A percentile compares a stretch with the other conserved stretches of the same genome.
Conservation (phyloP, 2,329 filamentous ascomycete genomes). For the Fusarium liriodendri region DNA sequence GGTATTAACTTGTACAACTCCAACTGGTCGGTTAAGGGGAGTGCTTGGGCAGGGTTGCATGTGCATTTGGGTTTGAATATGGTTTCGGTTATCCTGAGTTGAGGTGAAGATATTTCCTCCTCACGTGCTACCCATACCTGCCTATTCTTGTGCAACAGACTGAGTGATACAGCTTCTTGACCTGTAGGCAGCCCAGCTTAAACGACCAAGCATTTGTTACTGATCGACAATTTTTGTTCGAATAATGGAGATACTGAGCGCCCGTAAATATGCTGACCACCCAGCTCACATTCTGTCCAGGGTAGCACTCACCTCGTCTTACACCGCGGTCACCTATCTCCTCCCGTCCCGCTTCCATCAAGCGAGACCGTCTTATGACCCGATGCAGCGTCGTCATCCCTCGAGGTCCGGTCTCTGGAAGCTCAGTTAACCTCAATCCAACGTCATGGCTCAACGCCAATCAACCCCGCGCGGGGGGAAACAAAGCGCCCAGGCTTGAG, state of each 20-base stretch:
- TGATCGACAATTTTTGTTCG: not conserved
- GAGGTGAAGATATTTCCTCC: not conserved
- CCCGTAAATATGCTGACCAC: not conserved
- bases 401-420: not conserved
- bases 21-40: not conserved
- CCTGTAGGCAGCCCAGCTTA: not conserved
- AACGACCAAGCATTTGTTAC: not conserved
- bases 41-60: not conserved
- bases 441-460: slow-evolving; percentile 44
- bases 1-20: not conserved
- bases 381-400: not conserved
- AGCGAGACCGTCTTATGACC: not conserved
- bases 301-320: not conserved
- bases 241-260: not conserved
- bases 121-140: not conserved
- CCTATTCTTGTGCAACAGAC: not conserved
- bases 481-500: not conserved
- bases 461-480: slow-evolving; percentile 3
- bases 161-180: not conserved
- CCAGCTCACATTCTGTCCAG: not conserved
- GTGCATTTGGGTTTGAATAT: not conserved
- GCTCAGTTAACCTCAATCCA: slow-evolving; percentile 35
- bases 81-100: not conserved
- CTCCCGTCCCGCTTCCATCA: not conserved
- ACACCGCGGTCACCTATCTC: not conserved